Evolutionary conservation across 2,329 filamentous ascomycete species (phyloP).

Genomic region (Ophiosphaerella korrae): DNA sequence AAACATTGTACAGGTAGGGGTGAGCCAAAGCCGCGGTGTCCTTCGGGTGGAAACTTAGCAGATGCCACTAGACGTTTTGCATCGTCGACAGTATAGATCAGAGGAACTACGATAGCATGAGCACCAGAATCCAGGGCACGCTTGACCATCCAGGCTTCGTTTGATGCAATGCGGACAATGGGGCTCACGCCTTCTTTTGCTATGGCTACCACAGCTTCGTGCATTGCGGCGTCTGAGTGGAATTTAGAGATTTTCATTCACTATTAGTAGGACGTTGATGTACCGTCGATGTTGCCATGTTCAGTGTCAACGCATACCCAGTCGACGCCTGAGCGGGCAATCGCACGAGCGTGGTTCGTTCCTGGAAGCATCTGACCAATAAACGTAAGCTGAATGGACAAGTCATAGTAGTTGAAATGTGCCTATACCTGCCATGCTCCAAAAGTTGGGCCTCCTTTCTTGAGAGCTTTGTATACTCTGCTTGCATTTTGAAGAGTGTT

Average conservation of each 20-base stretch:
- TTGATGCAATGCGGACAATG: conserved; percentile 57
- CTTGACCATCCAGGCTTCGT: conserved; percentile 67
- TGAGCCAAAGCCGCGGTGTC: conserved; percentile 61
- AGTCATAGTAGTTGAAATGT: neutral
- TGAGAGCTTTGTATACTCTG: conserved; percentile 58
- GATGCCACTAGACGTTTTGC: conserved; percentile 57
- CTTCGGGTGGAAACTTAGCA: conserved; percentile 62
- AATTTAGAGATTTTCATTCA: neutral
- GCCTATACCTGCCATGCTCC: conserved; percentile 62
- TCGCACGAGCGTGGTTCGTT: conserved; percentile 58
- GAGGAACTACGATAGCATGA: conserved; percentile 62
- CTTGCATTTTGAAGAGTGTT: conserved; percentile 60
- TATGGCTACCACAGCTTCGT: conserved; percentile 59
- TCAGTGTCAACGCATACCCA: conserved; percentile 62
- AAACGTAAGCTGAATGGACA: neutral
- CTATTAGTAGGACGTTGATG: neutral
- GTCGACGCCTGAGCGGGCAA: conserved; percentile 59
- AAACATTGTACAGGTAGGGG: conserved; percentile 59
- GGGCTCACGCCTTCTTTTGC: conserved; percentile 52
- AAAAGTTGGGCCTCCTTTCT: conserved; percentile 56
- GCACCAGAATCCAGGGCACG: conserved; percentile 64
- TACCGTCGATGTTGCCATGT: conserved; percentile 62
- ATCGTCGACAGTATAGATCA: conserved; percentile 60
- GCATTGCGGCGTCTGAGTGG: conserved; percentile 56
- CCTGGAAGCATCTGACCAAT: conserved; percentile 45